Percentiles rank a stretch among this genome's conserved stretches.
These are phyloP conservation scores for Myxozyma nipponensis DNA, from an alignment of 805 yeast genomes.

Conservation along the genomic window DNA sequence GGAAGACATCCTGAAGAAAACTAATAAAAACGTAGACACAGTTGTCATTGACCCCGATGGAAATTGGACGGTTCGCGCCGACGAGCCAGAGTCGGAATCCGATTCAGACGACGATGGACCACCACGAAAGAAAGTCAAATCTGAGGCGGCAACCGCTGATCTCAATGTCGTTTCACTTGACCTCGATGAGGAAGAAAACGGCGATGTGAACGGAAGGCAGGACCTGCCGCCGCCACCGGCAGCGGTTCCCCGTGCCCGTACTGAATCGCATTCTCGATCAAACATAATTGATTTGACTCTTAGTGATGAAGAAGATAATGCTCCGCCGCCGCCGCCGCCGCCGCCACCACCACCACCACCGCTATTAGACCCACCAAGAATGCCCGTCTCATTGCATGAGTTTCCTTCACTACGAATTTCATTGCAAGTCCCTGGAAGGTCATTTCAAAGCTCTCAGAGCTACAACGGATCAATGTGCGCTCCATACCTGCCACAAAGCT, in stretches of 20 bases:
- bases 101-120: slow-evolving; percentile 7
- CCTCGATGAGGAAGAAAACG: not conserved
- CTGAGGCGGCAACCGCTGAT: not conserved
- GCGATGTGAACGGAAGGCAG: not conserved
- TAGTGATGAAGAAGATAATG: slow-evolving; percentile 25
- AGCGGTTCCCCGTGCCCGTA: no score
- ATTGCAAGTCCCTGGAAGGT: no score
- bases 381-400: no score
- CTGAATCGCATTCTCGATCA: slow-evolving; percentile 5
- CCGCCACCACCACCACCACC: no score
- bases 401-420: no score
- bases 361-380: no score
- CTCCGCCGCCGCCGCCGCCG: no score
- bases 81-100: slow-evolving; percentile 1
- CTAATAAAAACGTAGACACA: slow-evolving; percentile 55
- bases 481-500: no score
- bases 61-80: slow-evolving; percentile 51
- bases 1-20: slow-evolving; percentile 52
- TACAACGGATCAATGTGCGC: no score
- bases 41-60: slow-evolving; percentile 72
- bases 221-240: no score
- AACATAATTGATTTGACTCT: slow-evolving; percentile 26
- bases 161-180: not conserved
- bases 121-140: slow-evolving; percentile 1
- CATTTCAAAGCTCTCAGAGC: no score